These are phyloP conservation scores for Anastatica hierochuntica DNA, from an alignment of 345 rosid genomes.

Conservation along the genomic window DNA sequence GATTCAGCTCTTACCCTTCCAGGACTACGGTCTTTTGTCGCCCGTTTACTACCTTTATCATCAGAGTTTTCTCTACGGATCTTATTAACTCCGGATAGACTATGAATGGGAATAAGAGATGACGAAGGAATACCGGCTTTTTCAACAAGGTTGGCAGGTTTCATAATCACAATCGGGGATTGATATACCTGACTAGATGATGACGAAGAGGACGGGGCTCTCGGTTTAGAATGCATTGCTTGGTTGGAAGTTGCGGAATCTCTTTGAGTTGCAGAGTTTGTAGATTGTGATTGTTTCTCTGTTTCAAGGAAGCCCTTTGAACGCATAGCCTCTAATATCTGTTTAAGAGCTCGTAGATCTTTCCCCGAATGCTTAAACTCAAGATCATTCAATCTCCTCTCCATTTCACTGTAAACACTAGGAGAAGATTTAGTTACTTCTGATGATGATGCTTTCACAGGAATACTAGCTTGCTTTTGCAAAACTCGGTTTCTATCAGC, in stretches of 20 bases:
- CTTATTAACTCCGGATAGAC: conserved; percentile 35
- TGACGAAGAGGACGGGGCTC: conserved; percentile 33
- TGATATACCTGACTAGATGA: conserved; percentile 35
- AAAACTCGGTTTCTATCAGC: conserved; percentile 34
- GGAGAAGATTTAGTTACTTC: no score
- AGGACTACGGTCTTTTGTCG: conserved; percentile 32
- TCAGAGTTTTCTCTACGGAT: conserved; percentile 23
- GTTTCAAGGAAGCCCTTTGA: conserved; percentile 53
- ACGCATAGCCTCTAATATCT: conserved; percentile 69
- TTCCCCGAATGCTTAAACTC: conserved; percentile 40
- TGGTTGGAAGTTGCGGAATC: conserved; percentile 30
- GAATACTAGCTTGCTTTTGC: conserved; percentile 38
- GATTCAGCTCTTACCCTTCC: conserved; percentile 31
- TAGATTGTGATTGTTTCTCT: conserved; percentile 43
- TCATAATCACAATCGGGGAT: conserved; percentile 92
- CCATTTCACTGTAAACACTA: conserved; percentile 30
- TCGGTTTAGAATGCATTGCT: conserved; percentile 22
- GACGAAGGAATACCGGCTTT: conserved; percentile 45
- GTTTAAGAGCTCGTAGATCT: conserved; percentile 74
- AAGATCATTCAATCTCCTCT: conserved; percentile 56
- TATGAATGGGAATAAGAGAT: conserved; percentile 43
- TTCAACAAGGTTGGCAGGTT: conserved; percentile 72
- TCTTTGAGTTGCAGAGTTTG: conserved; percentile 32
- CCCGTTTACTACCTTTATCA: conserved; percentile 26
- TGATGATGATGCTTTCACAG: conserved; percentile 24